Conservation (phyloP, 169 alveolate species). For the Theileria luwenshuni region DNA sequence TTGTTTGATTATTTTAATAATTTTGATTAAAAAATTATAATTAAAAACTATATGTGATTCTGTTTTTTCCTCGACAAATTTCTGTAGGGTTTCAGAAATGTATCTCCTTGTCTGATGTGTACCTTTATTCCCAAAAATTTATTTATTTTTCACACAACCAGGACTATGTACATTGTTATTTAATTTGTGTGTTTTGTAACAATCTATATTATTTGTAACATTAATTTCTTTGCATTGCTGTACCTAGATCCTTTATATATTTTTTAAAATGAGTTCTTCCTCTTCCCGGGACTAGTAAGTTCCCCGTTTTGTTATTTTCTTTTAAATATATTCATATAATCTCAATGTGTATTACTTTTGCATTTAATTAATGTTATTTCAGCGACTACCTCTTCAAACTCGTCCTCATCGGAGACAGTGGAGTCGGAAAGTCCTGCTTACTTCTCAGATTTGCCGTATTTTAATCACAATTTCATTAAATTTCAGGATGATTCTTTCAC, state of each 20-base stretch:
- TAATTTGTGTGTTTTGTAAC: not conserved
- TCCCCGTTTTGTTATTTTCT: not conserved
- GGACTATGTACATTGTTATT: not conserved
- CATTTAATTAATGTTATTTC: not conserved
- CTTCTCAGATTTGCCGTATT: conserved; percentile 91
- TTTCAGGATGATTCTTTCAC: conserved; percentile 83
- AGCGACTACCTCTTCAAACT: conserved; percentile 94
- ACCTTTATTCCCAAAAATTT: not conserved
- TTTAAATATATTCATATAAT: not conserved
- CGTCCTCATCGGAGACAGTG: conserved; percentile 96
- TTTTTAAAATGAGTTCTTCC: conserved; percentile 46
- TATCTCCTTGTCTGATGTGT: not conserved
- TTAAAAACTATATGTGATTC: too few species aligned
- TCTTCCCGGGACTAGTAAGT: conserved; percentile 67
- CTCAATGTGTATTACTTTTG: not conserved
- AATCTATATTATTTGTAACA: not conserved
- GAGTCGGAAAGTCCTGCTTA: conserved; percentile 97
- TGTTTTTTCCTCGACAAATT: too few species aligned
- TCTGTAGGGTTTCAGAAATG: not conserved
- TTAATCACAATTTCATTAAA: conserved; percentile 51
- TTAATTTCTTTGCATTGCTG: not conserved
- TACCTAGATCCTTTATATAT: not conserved
- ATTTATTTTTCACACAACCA: not conserved
- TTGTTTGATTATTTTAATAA: too few species aligned
- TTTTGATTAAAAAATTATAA: too few species aligned